Evolutionary conservation across 208 protist species (phyloP).

Genomic region (Sergeia podlipaevii): DNA sequence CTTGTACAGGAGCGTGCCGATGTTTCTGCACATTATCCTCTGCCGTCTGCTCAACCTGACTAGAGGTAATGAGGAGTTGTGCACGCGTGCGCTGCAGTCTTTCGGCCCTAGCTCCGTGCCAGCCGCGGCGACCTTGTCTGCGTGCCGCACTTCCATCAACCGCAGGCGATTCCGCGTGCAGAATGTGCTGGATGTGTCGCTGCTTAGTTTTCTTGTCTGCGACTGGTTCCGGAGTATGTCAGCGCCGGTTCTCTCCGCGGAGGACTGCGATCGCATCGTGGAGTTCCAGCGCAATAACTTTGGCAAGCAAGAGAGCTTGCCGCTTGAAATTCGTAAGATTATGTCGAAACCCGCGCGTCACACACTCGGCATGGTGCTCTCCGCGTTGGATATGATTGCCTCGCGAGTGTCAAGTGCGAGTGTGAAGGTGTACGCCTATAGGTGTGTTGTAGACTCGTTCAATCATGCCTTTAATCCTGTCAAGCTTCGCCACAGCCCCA

Average conservation of each 20-base stretch:
- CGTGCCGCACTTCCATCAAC: conserved; percentile 75
- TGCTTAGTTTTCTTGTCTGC: conserved; percentile 73
- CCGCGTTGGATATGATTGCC: conserved; percentile 60
- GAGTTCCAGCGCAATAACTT: conserved; percentile 38
- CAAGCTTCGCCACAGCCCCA: conserved; percentile 60
- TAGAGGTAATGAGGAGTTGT: conserved; percentile 22
- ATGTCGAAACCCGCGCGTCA: conserved; percentile 63
- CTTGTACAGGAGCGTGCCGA: conserved; percentile 67
- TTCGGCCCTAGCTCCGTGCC: conserved; percentile 59
- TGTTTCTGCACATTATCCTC: conserved; percentile 69
- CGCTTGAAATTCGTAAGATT: conserved; percentile 38
- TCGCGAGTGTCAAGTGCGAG: conserved; percentile 21
- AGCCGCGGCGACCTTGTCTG: conserved; percentile 31
- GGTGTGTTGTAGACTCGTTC: conserved; percentile 59
- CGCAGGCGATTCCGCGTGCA: conserved; percentile 58
- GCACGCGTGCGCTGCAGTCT: conserved; percentile 43
- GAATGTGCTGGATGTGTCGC: conserved; percentile 41
- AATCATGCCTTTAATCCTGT: conserved; percentile 75
- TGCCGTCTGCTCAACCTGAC: conserved; percentile 73
- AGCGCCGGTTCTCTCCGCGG: conserved; percentile 46
- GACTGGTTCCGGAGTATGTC: conserved; percentile 80
- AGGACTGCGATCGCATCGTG: conserved; percentile 59
- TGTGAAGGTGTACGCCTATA: conserved; percentile 53
- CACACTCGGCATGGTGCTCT: conserved; percentile 75
- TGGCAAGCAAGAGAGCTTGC: conserved; percentile 27